Evolutionary conservation across 225 moss, liverwort and hornwort species (phyloP).

Genomic region (Pseudisothecium myosuroides): DNA sequence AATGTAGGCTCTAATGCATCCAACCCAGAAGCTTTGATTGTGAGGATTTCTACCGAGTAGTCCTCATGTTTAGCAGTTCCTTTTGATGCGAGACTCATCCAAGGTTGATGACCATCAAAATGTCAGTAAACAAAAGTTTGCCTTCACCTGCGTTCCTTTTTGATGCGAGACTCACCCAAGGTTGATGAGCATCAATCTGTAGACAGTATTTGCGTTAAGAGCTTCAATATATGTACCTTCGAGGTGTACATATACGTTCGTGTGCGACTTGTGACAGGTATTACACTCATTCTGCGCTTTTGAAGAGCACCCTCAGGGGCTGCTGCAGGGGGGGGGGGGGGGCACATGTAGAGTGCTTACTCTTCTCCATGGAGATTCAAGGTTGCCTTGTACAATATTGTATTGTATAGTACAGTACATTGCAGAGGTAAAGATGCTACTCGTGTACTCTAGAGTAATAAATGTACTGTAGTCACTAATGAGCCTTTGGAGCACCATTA

Average conservation of each 20-base stretch:
- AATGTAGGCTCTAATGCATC: not conserved
- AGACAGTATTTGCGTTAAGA: not conserved
- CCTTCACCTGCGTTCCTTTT: not conserved
- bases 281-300: not conserved
- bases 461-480: not conserved
- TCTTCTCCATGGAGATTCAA: not conserved
- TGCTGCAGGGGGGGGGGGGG: not conserved
- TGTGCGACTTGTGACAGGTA: not conserved
- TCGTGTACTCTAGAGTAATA: not conserved
- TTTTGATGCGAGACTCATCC: slow-evolving; percentile 10
- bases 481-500: not conserved
- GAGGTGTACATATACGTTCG: not conserved
- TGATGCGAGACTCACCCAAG: slow-evolving; percentile 5
- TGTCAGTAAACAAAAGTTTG: not conserved
- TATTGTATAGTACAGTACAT: not conserved
- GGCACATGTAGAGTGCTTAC: not conserved
- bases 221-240: not conserved
- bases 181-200: slow-evolving; percentile 18
- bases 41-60: not conserved
- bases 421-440: not conserved
- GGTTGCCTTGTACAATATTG: not conserved
- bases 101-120: slow-evolving; percentile 18
- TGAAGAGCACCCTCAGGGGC: not conserved
- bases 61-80: not conserved
- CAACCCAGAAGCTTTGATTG: not conserved